Conservation (phyloP, 1,139 yeast genomes). For the Suzukiozyma palmioleophila region DNA sequence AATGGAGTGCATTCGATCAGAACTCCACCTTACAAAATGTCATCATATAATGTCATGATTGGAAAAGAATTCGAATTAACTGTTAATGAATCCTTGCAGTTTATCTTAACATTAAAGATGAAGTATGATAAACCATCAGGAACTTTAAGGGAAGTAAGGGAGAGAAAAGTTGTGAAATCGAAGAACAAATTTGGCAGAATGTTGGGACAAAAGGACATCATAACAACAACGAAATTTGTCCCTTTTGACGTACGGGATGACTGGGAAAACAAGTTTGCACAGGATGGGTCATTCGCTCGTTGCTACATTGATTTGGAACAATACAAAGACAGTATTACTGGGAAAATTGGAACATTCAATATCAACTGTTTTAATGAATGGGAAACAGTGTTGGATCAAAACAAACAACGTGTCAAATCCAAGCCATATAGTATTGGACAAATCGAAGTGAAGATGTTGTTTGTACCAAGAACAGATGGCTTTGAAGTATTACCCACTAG, state of each 20-base stretch:
- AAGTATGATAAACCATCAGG: constrained; percentile 52
- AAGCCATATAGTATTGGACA: constrained; percentile 65
- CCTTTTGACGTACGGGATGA: constrained; percentile 49
- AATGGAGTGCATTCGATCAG: constrained; percentile 86
- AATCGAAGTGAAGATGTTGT: constrained; percentile 70
- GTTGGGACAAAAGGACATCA: constrained; percentile 46
- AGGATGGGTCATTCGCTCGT: constrained; percentile 86
- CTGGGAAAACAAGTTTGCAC: constrained; percentile 59
- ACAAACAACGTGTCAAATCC: constrained; percentile 17
- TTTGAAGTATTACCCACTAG: constrained; percentile 64
- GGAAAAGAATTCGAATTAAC: constrained; percentile 84
- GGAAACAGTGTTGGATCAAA: constrained; percentile 44
- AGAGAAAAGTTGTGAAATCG: constrained; percentile 47
- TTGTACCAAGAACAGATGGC: constrained; percentile 54
- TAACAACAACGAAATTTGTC: constrained; percentile 53
- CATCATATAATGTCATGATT: constrained; percentile 38
- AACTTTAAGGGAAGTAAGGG: constrained; percentile 54
- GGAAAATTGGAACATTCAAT: constrained; percentile 47
- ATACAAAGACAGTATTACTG: constrained; percentile 52
- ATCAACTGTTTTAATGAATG: constrained; percentile 78
- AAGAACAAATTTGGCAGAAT: constrained; percentile 41
- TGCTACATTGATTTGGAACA: constrained; percentile 63
- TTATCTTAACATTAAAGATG: constrained; percentile 71
- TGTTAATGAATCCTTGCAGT: constrained; percentile 60
- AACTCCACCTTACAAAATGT: constrained; percentile 59